Conservation (phyloP, 129 eudicot genomes). For the Pseudognaphalium luteoalbum region DNA sequence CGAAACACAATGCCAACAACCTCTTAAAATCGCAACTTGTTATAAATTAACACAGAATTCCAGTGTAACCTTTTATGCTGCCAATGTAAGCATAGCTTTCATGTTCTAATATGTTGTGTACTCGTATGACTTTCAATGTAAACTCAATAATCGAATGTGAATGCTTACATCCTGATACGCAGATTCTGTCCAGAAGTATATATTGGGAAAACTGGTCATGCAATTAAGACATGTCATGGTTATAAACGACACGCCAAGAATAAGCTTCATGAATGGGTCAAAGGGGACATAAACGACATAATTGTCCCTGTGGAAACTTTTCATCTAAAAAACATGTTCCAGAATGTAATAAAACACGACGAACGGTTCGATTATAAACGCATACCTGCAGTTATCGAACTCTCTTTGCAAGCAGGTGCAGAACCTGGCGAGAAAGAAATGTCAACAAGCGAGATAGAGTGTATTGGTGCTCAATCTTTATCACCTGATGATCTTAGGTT, state of each 20-base stretch:
- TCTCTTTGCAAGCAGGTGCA: conserved; percentile 85
- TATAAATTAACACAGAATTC: not conserved
- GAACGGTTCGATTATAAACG: conserved; percentile 80
- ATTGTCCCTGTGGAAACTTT: conserved; percentile 80
- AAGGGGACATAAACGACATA: conserved; percentile 58
- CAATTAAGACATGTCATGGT: conserved; percentile 75
- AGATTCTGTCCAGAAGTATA: conserved; percentile 87
- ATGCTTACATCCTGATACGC: conserved; percentile 18
- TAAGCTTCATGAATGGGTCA: conserved; percentile 67
- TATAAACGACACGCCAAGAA: conserved; percentile 57
- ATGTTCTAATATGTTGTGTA: not conserved
- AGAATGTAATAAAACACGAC: conserved; percentile 60
- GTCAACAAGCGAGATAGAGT: conserved; percentile 11
- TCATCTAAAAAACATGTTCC: conserved; percentile 63
- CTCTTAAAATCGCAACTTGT: too few species aligned
- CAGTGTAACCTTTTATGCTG: not conserved
- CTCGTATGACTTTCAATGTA: not conserved
- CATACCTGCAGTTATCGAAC: conserved; percentile 78
- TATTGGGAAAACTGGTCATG: conserved; percentile 77
- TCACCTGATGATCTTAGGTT: conserved; percentile 42
- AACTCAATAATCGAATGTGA: not conserved
- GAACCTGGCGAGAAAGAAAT: conserved; percentile 30
- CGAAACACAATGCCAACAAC: too few species aligned
- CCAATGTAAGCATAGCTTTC: not conserved
- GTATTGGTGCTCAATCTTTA: conserved; percentile 32